These are phyloP conservation scores for Favolaschia claudopus DNA, from an alignment of 768 basidiomycete species.

Conservation along the genomic window DNA sequence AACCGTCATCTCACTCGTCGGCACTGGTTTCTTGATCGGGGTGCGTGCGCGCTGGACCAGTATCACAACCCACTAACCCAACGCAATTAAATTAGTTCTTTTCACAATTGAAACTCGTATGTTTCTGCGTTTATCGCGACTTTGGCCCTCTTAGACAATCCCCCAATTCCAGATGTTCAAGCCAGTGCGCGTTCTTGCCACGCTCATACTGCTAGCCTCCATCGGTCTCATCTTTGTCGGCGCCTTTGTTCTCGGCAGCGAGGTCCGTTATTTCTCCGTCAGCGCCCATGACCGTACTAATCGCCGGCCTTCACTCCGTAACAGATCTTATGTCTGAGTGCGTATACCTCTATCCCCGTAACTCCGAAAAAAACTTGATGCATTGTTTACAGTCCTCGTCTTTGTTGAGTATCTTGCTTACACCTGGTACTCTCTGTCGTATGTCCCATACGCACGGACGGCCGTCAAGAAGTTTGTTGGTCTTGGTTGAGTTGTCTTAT, in stretches of 20 bases:
- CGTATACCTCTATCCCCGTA: constrained; percentile 31
- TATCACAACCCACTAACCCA: background rate
- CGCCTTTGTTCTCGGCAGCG: constrained; percentile 79
- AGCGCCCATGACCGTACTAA: background rate
- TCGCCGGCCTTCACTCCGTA: background rate
- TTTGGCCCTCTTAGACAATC: background rate
- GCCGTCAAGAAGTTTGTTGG: constrained; percentile 74
- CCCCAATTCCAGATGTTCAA: constrained; percentile 84
- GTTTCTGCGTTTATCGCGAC: constrained; percentile 23
- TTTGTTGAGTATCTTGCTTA: constrained; percentile 92
- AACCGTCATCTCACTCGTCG: constrained; percentile 80
- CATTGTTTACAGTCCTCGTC: constrained; percentile 73
- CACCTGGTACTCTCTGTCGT: constrained; percentile 87
- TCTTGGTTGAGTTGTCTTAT: constrained; percentile 40
- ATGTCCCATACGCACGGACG: constrained; percentile 90
- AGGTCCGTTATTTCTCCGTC: constrained; percentile 50
- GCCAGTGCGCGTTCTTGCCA: constrained; percentile 85
- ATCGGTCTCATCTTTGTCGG: constrained; percentile 86
- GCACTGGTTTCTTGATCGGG: constrained; percentile 91
- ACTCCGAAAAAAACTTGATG: constrained; percentile 10
- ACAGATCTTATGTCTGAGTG: constrained; percentile 76
- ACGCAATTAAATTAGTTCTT: constrained; percentile 57
- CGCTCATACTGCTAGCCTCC: constrained; percentile 77
- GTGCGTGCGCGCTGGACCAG: constrained; percentile 53
- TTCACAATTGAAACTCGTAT: constrained; percentile 83